A percentile compares a stretch with the other conserved stretches of the same genome.
These are phyloP conservation scores for Argentina anserina DNA, from an alignment of 306 rosid species.

Conservation along the genomic window DNA sequence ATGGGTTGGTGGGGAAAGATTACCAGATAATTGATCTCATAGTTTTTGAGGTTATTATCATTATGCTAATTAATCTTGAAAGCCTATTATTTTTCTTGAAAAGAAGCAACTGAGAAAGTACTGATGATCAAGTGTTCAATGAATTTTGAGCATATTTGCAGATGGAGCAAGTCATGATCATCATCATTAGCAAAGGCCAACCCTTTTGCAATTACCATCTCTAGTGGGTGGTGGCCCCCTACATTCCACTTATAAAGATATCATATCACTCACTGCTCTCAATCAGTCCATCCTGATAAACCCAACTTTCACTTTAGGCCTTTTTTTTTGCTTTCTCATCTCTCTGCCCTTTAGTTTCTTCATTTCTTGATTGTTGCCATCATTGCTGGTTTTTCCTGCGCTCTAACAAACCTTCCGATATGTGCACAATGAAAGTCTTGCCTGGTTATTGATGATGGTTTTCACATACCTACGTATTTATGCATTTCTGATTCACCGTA, in stretches of 20 bases:
- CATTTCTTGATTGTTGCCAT: slow-evolving; percentile 13
- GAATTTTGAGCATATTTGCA: slow-evolving; percentile 2
- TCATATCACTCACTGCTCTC: slow-evolving; percentile 30
- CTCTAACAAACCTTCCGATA: slow-evolving; percentile 2
- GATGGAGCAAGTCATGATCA: slow-evolving; percentile 18
- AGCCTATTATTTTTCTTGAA: background rate
- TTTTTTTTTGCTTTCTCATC: slow-evolving; percentile 1
- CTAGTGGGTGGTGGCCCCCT: slow-evolving; percentile 30
- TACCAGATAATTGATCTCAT: background rate
- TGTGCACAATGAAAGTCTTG: background rate
- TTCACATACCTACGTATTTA: background rate
- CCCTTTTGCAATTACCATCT: slow-evolving; percentile 8
- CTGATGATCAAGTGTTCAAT: slow-evolving; percentile 25
- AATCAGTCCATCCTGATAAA: slow-evolving; percentile 20
- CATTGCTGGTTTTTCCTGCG: slow-evolving; percentile 23
- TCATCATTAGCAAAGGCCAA: slow-evolving; percentile 28
- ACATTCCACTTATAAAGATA: slow-evolving; percentile 35
- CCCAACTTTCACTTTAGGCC: slow-evolving; percentile 28
- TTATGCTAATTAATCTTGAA: background rate
- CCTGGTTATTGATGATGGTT: background rate
- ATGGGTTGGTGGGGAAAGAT: slow-evolving; percentile 15
- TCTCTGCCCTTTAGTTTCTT: background rate
- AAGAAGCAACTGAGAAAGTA: slow-evolving; percentile 1
- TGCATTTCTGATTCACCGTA: background rate
- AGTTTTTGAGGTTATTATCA: background rate